A percentile compares a stretch with the other conserved stretches of the same genome.
These are phyloP conservation scores for Saccharomycopsis phalli DNA, from an alignment of 1,139 yeast species.

Conservation along the genomic window DNA sequence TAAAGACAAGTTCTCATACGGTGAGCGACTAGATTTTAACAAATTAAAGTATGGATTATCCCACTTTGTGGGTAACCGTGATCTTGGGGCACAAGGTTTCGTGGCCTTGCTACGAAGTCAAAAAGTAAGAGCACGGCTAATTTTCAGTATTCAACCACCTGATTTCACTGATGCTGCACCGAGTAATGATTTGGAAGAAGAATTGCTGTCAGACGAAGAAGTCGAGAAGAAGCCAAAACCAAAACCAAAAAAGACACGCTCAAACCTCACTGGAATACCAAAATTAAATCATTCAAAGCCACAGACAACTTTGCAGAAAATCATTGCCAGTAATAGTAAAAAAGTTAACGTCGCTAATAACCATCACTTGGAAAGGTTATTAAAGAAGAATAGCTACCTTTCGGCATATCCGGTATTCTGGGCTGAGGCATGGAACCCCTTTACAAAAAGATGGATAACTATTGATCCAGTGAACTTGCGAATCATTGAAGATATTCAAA, in stretches of 20 bases:
- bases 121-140: conserved; percentile 64
- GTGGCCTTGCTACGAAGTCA: conserved; percentile 64
- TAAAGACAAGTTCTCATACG: conserved; percentile 21
- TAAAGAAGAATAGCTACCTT: conserved; percentile 21
- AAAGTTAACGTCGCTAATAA: conserved; percentile 6
- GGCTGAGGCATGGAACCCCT: conserved; percentile 90
- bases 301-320: conserved; percentile 13
- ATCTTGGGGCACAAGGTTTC: conserved; percentile 81
- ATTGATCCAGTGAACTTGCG: conserved; percentile 67
- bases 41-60: conserved; percentile 36
- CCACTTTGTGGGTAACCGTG: conserved; percentile 60
- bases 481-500: conserved; percentile 59
- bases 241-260: neutral
- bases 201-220: neutral
- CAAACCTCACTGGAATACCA: conserved; percentile 15
- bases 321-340: conserved; percentile 4
- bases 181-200: conserved; percentile 10
- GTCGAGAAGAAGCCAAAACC: conserved; percentile 20
- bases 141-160: conserved; percentile 82
- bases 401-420: conserved; percentile 69
- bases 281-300: conserved; percentile 7
- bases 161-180: conserved; percentile 52
- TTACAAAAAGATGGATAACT: conserved; percentile 68
- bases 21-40: no score
- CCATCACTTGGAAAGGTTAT: conserved; percentile 7